These are phyloP conservation scores for Phoma sp. DNA, from an alignment of 2,329 filamentous ascomycete species.

Conservation along the genomic window DNA sequence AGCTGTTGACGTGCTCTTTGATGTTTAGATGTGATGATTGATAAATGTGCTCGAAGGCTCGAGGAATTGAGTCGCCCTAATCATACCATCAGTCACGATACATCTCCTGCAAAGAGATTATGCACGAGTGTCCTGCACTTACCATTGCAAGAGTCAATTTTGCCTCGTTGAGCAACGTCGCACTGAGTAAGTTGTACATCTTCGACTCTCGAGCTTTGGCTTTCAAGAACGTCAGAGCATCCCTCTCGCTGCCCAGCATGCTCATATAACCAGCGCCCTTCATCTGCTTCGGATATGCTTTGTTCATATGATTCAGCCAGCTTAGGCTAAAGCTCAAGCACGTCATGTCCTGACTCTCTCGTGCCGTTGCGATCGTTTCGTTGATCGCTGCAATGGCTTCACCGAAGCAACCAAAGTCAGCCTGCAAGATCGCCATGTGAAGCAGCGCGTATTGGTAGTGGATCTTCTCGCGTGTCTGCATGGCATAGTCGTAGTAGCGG, in stretches of 20 bases:
- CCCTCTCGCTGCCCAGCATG: conserved; percentile 78
- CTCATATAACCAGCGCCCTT: conserved; percentile 72
- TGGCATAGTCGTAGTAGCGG: conserved; percentile 95
- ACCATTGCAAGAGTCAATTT: conserved; percentile 79
- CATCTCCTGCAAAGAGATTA: neutral
- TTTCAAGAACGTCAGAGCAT: conserved; percentile 83
- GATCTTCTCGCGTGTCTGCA: conserved; percentile 80
- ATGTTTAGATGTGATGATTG: conserved; percentile 82
- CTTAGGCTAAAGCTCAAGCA: conserved; percentile 95
- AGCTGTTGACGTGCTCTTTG: conserved; percentile 75
- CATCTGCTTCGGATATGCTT: conserved; percentile 79
- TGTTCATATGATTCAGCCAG: conserved; percentile 95
- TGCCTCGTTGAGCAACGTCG: conserved; percentile 83
- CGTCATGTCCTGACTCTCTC: conserved; percentile 89
- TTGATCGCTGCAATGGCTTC: conserved; percentile 95
- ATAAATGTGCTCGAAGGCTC: conserved; percentile 77
- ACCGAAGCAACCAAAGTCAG: conserved; percentile 89
- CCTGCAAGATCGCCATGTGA: conserved; percentile 90
- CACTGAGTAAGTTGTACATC: conserved; percentile 85
- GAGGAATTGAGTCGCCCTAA: conserved; percentile 63
- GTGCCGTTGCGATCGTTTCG: conserved; percentile 91
- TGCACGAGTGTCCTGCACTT: conserved; percentile 44
- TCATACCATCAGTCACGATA: conserved; percentile 3
- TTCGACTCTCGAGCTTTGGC: conserved; percentile 84
- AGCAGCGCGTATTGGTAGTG: conserved; percentile 96